Evolutionary conservation across 1,139 yeast genomes (phyloP).

Genomic region (Scheffersomyces quercinus): DNA sequence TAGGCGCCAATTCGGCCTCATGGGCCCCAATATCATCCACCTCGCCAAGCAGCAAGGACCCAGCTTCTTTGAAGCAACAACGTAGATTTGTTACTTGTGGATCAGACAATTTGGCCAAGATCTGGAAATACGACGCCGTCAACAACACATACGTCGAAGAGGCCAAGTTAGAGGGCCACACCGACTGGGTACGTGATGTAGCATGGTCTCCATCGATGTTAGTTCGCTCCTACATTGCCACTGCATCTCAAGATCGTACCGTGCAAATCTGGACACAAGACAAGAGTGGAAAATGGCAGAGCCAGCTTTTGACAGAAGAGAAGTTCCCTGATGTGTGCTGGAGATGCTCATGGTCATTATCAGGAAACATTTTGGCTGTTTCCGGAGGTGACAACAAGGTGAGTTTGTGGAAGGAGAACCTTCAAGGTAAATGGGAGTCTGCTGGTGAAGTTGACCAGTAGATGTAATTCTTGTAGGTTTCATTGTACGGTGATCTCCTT

Average conservation of each 20-base stretch:
- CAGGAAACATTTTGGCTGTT: slow-evolving; percentile 93
- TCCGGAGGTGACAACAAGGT: slow-evolving; percentile 96
- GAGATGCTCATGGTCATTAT: slow-evolving; percentile 97
- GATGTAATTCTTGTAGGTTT: neutral
- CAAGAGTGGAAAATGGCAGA: slow-evolving; percentile 73
- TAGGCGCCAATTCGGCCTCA: slow-evolving; percentile 91
- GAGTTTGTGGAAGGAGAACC: slow-evolving; percentile 93
- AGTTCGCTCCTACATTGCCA: slow-evolving; percentile 88
- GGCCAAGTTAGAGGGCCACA: slow-evolving; percentile 80
- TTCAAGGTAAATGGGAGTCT: slow-evolving; percentile 93
- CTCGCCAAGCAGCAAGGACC: slow-evolving; percentile 36
- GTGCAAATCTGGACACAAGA: slow-evolving; percentile 92
- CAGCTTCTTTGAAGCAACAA: slow-evolving; percentile 25
- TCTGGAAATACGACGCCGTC: slow-evolving; percentile 74
- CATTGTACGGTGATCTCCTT: too few species aligned
- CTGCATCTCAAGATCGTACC: slow-evolving; percentile 95
- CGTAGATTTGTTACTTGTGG: slow-evolving; percentile 90
- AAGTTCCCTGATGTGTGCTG: slow-evolving; percentile 96
- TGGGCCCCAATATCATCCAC: slow-evolving; percentile 82
- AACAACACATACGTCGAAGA: slow-evolving; percentile 67
- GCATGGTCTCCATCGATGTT: slow-evolving; percentile 96
- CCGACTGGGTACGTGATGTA: slow-evolving; percentile 98
- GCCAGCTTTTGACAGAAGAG: slow-evolving; percentile 69
- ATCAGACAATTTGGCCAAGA: slow-evolving; percentile 87
- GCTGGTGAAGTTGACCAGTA: slow-evolving; percentile 93